Conservation (phyloP, 2,329 filamentous ascomycete genomes). For the Aurifilum marmelostoma region DNA sequence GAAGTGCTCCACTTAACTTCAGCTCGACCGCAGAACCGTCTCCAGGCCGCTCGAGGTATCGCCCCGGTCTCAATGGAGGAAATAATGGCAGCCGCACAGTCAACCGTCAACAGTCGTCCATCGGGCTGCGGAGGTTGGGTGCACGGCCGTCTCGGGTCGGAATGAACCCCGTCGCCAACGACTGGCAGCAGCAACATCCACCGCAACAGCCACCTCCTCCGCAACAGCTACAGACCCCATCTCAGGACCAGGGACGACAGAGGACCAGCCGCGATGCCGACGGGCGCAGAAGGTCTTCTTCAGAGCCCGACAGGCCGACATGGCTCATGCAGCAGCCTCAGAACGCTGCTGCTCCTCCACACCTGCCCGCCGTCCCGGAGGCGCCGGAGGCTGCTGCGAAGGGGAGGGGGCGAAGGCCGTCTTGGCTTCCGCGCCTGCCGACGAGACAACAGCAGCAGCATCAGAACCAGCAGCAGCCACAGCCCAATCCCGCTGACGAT, state of each 20-base stretch:
- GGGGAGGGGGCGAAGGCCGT: constrained; percentile 6
- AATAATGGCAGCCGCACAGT: neutral
- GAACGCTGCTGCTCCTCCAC: constrained; percentile 1
- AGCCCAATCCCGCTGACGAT: constrained; percentile 3
- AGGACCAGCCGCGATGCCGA: neutral
- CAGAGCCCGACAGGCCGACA: constrained; percentile 33
- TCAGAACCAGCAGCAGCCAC: constrained; percentile 10
- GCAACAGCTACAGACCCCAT: neutral
- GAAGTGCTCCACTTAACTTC: constrained; percentile 5
- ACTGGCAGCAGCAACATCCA: constrained; percentile 12
- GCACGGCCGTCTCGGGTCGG: constrained; percentile 1
- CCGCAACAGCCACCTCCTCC: no score
- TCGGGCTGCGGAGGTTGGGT: constrained; percentile 27
- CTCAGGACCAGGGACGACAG: neutral
- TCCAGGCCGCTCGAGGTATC: constrained; percentile 8
- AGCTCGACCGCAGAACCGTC: constrained; percentile 18
- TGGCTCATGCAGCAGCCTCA: constrained; percentile 26
- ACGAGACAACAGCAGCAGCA: constrained; percentile 9
- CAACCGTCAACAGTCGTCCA: constrained; percentile 27
- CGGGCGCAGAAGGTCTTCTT: constrained; percentile 33
- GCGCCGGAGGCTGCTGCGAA: neutral
- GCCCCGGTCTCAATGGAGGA: neutral
- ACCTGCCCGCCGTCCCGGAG: constrained; percentile 27
- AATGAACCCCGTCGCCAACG: constrained; percentile 3
- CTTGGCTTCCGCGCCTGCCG: constrained; percentile 16